Percentiles rank a stretch among this genome's conserved stretches.
Conservation (phyloP, 2,329 filamentous ascomycete species). For the Lasiodiplodia citricola region DNA sequence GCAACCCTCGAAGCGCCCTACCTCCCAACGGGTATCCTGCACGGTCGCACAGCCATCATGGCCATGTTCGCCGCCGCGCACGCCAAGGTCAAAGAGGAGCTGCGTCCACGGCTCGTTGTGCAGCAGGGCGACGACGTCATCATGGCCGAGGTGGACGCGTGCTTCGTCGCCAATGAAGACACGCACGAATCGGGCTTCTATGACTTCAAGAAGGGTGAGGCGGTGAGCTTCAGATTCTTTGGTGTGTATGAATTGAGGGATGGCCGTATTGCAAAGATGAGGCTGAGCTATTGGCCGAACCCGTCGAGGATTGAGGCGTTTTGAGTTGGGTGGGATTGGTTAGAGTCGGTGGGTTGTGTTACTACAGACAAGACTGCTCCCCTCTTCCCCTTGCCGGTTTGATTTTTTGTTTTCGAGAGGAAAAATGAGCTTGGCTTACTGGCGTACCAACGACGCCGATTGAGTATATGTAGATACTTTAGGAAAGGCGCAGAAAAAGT, state of each 20-base stretch:
- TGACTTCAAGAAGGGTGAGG: slow-evolving; percentile 4
- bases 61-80: slow-evolving; percentile 2
- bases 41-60: neutral
- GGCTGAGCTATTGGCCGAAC: neutral
- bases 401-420: no score
- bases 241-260: neutral
- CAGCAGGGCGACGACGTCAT: neutral
- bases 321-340: neutral
- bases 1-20: neutral
- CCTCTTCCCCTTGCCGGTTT: no score
- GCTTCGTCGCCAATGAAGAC: slow-evolving; percentile 2
- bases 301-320: slow-evolving; percentile 3
- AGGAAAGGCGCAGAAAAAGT: no score
- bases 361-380: no score
- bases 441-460: no score
- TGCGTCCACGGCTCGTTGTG: neutral
- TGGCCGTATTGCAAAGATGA: neutral
- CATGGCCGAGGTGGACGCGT: slow-evolving; percentile 1
- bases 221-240: neutral
- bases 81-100: slow-evolving; percentile 1
- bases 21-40: neutral
- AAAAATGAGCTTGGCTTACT: no score
- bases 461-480: no score
- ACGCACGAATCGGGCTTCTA: neutral
- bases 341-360: neutral